These are phyloP conservation scores for Symbiodinium pilosum DNA, from an alignment of 73 alveolate species.

Conservation along the genomic window DNA sequence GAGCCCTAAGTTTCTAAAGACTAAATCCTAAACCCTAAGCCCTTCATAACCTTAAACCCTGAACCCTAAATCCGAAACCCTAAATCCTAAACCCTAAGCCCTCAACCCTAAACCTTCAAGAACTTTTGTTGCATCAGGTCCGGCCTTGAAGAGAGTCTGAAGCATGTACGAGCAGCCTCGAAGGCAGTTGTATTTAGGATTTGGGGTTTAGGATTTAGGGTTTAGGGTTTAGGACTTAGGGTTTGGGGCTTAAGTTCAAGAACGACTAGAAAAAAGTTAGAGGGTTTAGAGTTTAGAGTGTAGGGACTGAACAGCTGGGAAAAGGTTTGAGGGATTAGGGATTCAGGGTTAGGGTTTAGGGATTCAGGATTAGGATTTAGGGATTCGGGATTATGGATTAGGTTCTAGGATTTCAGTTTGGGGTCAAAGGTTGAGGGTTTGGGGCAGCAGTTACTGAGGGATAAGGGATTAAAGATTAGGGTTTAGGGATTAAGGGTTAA, in stretches of 20 bases:
- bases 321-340: background rate
- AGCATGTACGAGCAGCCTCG: slow-evolving; percentile 40
- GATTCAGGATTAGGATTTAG: no score
- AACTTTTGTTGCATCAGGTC: background rate
- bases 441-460: no score
- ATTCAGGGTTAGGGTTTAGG: background rate
- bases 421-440: no score
- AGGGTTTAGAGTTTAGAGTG: background rate
- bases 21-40: no score
- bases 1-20: no score
- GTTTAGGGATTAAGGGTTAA: no score
- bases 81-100: background rate
- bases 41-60: no score
- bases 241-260: background rate
- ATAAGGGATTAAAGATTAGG: no score
- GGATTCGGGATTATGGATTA: no score
- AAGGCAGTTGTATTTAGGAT: background rate
- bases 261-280: background rate
- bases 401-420: no score
- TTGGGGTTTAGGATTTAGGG: background rate
- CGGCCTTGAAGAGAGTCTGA: slow-evolving; percentile 32
- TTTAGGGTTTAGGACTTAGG: background rate
- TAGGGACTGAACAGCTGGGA: background rate
- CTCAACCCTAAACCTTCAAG: background rate
- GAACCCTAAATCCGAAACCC: background rate